Evolutionary conservation across 2,329 filamentous ascomycete species (phyloP), one percentile per base, ranked within the genome.

Genomic region (Camptophora hylomeconis): DNA sequence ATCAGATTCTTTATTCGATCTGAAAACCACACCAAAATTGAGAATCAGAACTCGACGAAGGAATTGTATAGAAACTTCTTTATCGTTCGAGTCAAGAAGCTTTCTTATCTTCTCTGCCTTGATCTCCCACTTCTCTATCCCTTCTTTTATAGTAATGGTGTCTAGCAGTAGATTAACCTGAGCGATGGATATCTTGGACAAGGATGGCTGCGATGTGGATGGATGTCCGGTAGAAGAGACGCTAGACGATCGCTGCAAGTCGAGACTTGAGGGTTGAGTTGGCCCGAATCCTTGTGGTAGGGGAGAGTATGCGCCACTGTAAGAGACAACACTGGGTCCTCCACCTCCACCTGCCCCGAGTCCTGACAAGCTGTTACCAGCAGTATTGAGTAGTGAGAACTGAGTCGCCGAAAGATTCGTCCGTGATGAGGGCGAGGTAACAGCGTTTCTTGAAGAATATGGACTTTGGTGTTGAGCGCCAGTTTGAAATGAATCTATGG

Each of bases 1-100:
- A 41, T 82, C 69, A 41, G 74, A 70, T 32, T 72, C 70, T 56
- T 83, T 71, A 16, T 37, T 32, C 46, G 72, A 80, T 31, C 76
- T 65, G 52, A 95, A 95, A 53, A 98, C 89, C 49, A 89, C 78
- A 40, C 77, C 65, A 47, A 86, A 83, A 73, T 94, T 94, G 60
- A 78, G 77, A 57, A 79, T 80, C 51, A 98, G 73, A 53, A 95
- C 68, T 58, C 87, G 82, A 57, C 83, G 77, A 59, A 98, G 92
- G 58, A 89, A 94, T 65, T 86, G 92, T 37, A 82, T 76, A 56
- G 86, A 94, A 52, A 94, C 84, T 68, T 98, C 92, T 87, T 98
- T 98, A 52, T 86, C 86, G 84, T 92, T 78, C 49, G 87, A 86
- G 72, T 93, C 78, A 62, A 95, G 79, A 54, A 95, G 75, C 72